Conservation (phyloP, 2,329 filamentous ascomycete genomes). For the Phyllosticta paracitricarpa region DNA sequence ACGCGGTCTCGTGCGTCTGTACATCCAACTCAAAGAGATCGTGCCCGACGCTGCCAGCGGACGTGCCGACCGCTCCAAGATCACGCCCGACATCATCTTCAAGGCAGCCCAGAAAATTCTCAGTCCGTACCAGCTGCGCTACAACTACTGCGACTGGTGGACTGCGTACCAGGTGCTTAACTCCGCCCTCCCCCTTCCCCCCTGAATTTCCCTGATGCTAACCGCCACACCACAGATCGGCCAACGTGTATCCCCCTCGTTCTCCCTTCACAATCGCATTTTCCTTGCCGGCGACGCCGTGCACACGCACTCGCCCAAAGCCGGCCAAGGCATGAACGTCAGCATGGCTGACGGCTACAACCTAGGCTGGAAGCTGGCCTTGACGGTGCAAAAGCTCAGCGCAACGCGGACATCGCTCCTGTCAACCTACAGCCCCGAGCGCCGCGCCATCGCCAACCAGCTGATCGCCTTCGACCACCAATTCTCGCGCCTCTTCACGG, state of each 20-base stretch:
- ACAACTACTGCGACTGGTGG: slow-evolving; percentile 58
- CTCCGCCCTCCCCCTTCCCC: neutral
- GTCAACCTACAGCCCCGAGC: slow-evolving; percentile 42
- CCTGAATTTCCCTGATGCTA: neutral
- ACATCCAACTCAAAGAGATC: slow-evolving; percentile 51
- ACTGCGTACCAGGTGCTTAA: slow-evolving; percentile 45
- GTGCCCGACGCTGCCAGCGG: slow-evolving; percentile 33
- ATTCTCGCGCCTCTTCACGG: slow-evolving; percentile 38
- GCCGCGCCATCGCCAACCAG: slow-evolving; percentile 52
- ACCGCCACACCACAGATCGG: slow-evolving; percentile 38
- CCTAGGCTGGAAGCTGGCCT: slow-evolving; percentile 47
- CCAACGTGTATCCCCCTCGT: slow-evolving; percentile 51
- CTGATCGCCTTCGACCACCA: slow-evolving; percentile 49
- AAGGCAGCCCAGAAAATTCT: slow-evolving; percentile 54
- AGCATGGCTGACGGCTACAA: slow-evolving; percentile 58
- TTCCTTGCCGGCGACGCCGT: slow-evolving; percentile 63
- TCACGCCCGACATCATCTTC: slow-evolving; percentile 55
- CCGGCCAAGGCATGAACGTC: slow-evolving; percentile 64
- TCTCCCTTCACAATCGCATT: slow-evolving; percentile 47
- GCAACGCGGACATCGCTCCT: neutral
- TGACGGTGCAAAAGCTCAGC: slow-evolving; percentile 22
- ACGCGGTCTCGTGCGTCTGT: slow-evolving; percentile 52
- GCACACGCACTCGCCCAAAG: slow-evolving; percentile 50
- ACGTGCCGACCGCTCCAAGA: slow-evolving; percentile 48
- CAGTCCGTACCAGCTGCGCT: slow-evolving; percentile 55